phyloP scores from a whole-genome alignment of 106 monocot species.

The Phalaenopsis aphrodite region DNA sequence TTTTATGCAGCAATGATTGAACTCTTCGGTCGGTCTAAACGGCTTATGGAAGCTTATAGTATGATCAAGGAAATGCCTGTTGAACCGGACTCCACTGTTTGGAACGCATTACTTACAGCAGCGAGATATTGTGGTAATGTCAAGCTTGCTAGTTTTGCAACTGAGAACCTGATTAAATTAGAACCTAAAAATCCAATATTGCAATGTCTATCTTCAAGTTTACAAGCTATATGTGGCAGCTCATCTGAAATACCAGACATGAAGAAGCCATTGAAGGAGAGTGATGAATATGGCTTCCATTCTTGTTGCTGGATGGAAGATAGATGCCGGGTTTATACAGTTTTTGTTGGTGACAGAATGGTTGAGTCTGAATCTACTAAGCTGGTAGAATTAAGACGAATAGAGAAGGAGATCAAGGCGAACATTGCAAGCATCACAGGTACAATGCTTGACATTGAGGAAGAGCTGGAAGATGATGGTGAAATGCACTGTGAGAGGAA shows the following conservation, averaged over 20 bases:
- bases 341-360: conserved; percentile 25
- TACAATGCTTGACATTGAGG: conserved; percentile 26
- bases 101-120: conserved; percentile 57
- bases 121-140: conserved; percentile 42
- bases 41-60: conserved; percentile 50
- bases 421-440: neutral
- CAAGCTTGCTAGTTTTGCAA: conserved; percentile 37
- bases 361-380: conserved; percentile 9
- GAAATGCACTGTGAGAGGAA: conserved; percentile 66
- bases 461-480: conserved; percentile 39
- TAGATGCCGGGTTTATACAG: conserved; percentile 31
- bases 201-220: conserved; percentile 21
- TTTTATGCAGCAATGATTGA: conserved; percentile 65
- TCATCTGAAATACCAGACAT: no score
- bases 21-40: conserved; percentile 62
- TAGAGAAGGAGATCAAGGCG: conserved; percentile 12
- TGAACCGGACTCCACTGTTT: conserved; percentile 45
- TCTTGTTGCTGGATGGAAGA: conserved; percentile 56
- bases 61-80: conserved; percentile 59
- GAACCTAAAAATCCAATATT: conserved; percentile 33
- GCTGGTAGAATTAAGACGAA: conserved; percentile 20
- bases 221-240: conserved; percentile 22
- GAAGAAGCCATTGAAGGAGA: conserved; percentile 6
- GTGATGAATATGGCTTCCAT: neutral
- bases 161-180: conserved; percentile 35